phyloP scores from a whole-genome alignment of 2,329 filamentous ascomycete genomes.

The Colletotrichum limetticola region DNA sequence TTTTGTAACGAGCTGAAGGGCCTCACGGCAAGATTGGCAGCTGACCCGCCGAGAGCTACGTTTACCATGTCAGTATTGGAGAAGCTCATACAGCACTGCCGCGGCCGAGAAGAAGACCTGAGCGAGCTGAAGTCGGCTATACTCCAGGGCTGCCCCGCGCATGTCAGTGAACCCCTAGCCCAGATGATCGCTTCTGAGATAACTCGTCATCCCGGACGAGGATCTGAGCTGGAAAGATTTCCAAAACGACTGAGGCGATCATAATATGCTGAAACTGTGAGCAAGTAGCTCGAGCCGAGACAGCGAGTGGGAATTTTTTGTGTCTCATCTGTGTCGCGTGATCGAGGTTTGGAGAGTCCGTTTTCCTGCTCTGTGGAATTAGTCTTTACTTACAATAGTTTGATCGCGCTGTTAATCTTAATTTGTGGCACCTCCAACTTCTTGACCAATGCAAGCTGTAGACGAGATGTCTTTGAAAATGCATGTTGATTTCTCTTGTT shows the following conservation, averaged over 20 bases:
- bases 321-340: background rate
- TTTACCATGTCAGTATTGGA: background rate
- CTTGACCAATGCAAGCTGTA: too few relatives aligned
- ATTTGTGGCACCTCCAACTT: too few relatives aligned
- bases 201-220: background rate
- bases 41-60: background rate
- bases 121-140: background rate
- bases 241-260: background rate
- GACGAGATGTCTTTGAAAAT: background rate
- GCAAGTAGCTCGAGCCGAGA: background rate
- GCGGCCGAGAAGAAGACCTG: background rate
- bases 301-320: background rate
- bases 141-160: background rate
- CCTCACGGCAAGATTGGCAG: background rate
- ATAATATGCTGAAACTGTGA: background rate
- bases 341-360: background rate
- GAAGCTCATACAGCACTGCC: background rate
- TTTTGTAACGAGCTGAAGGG: background rate
- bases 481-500: background rate
- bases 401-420: too few relatives aligned
- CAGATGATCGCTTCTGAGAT: background rate
- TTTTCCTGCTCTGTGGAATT: background rate
- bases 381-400: too few relatives aligned
- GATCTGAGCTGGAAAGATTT: background rate
- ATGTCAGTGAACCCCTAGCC: background rate